Conservation (phyloP, 2,329 filamentous ascomycete species). For the Beauveria australis region DNA sequence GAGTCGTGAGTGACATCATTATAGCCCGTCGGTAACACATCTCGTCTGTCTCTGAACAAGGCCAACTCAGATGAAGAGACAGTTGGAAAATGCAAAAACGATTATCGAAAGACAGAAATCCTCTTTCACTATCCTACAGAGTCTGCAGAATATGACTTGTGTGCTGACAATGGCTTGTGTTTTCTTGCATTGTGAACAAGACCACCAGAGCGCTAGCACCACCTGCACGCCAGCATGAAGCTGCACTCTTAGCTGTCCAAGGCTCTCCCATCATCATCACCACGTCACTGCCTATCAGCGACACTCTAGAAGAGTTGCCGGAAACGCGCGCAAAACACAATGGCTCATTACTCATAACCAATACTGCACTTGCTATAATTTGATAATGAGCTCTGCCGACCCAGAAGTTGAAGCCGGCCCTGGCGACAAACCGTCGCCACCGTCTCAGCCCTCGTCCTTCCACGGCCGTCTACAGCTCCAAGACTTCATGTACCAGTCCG, state of each 20-base stretch:
- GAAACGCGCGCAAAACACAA: background rate
- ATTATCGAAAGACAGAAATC: background rate
- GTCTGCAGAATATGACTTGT: background rate
- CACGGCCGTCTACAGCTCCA: constrained; percentile 35
- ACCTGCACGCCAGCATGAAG: background rate
- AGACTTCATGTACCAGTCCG: constrained; percentile 32
- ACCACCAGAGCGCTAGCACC: background rate
- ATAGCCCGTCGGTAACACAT: background rate
- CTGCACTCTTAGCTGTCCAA: background rate
- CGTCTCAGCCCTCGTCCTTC: constrained; percentile 28
- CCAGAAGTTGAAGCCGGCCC: background rate
- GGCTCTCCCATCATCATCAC: background rate
- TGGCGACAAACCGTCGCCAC: background rate
- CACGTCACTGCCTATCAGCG: background rate
- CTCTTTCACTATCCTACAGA: background rate
- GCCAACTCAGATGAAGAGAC: background rate
- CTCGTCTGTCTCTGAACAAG: background rate
- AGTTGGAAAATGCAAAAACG: background rate
- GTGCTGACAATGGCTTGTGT: background rate
- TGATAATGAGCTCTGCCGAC: background rate
- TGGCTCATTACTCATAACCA: background rate
- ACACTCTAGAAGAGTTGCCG: background rate
- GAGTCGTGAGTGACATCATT: background rate
- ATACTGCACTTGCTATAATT: background rate
- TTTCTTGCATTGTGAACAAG: background rate